A percentile compares a stretch with the other conserved stretches of the same genome.
Conservation (phyloP, 495 filamentous ascomycete genomes). For the Aspergillus affinis region DNA sequence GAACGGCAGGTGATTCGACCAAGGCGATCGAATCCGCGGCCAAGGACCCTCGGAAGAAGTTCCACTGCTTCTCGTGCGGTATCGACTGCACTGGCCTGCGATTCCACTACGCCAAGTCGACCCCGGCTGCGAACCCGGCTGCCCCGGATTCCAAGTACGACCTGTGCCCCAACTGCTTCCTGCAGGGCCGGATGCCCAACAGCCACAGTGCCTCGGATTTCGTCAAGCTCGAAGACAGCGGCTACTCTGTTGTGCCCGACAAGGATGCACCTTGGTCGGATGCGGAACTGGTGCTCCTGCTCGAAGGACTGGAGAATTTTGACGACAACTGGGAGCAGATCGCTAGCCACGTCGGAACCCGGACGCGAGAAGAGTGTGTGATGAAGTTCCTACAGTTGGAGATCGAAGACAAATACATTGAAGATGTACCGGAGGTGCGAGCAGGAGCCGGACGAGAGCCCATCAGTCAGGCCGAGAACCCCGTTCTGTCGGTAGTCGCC, state of each 20-base stretch:
- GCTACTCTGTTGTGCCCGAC: slow-evolving; percentile 70
- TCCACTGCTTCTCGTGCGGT: slow-evolving; percentile 86
- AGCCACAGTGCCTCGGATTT: slow-evolving; percentile 73
- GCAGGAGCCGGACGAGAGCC: slow-evolving; percentile 74
- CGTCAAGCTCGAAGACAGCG: slow-evolving; percentile 82
- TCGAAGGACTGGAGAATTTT: slow-evolving; percentile 86
- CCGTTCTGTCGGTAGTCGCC: slow-evolving; percentile 89
- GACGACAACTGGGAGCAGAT: slow-evolving; percentile 96
- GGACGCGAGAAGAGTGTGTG: slow-evolving; percentile 94
- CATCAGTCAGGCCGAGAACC: slow-evolving; percentile 87
- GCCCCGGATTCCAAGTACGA: slow-evolving; percentile 71
- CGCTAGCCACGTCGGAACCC: slow-evolving; percentile 83
- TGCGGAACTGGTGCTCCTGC: slow-evolving; percentile 75
- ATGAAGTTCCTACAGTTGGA: slow-evolving; percentile 91
- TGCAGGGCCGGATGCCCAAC: slow-evolving; percentile 74
- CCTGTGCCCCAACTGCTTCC: slow-evolving; percentile 84
- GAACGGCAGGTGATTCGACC: slow-evolving; percentile 43
- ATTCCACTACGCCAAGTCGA: slow-evolving; percentile 75
- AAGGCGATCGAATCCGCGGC: slow-evolving; percentile 61
- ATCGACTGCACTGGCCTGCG: slow-evolving; percentile 90
- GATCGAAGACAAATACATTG: slow-evolving; percentile 86
- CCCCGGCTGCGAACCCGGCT: slow-evolving; percentile 54
- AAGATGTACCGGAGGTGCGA: slow-evolving; percentile 67
- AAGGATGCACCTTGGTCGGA: slow-evolving; percentile 87
- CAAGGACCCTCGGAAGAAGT: slow-evolving; percentile 64